Percentiles rank a stretch among this genome's conserved stretches.
These are phyloP conservation scores for Galium porrigens DNA, from an alignment of 305 asterid genomes.

Conservation along the genomic window DNA sequence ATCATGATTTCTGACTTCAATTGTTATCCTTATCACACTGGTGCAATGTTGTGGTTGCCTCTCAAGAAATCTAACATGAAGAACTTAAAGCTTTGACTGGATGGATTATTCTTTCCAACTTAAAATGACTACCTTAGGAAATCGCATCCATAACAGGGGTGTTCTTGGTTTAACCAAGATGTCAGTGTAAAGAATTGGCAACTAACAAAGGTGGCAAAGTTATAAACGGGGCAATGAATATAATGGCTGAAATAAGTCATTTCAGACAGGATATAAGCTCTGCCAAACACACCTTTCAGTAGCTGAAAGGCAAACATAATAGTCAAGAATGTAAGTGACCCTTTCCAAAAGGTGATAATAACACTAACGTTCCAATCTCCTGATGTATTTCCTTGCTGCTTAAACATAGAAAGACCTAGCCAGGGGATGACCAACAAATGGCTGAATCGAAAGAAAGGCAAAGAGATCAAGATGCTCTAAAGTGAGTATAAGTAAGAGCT, in stretches of 20 bases:
- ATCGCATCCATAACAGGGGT: background rate
- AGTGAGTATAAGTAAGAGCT: conserved; percentile 10
- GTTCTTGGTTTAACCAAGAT: background rate
- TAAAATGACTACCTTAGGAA: background rate
- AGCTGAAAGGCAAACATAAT: background rate
- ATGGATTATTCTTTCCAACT: conserved; percentile 1
- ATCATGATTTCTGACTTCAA: background rate
- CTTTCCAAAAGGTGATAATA: background rate
- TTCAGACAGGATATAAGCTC: background rate
- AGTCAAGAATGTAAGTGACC: background rate
- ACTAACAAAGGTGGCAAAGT: background rate
- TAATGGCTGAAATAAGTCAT: background rate
- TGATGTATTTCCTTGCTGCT: background rate
- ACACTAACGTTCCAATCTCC: background rate
- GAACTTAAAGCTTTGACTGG: background rate
- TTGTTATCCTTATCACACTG: background rate
- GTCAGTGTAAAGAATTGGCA: background rate
- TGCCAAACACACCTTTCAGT: background rate
- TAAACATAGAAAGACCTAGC: conserved; percentile 12
- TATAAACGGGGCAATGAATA: background rate
- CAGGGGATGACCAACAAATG: conserved; percentile 13
- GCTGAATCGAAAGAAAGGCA: conserved; percentile 14
- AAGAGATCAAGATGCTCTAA: conserved; percentile 10
- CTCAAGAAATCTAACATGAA: background rate
- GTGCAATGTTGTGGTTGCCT: background rate